Percentiles rank a stretch among this genome's conserved stretches.
Conservation (phyloP, 495 filamentous ascomycete genomes). For the Aspergillus sclerotioniger region DNA sequence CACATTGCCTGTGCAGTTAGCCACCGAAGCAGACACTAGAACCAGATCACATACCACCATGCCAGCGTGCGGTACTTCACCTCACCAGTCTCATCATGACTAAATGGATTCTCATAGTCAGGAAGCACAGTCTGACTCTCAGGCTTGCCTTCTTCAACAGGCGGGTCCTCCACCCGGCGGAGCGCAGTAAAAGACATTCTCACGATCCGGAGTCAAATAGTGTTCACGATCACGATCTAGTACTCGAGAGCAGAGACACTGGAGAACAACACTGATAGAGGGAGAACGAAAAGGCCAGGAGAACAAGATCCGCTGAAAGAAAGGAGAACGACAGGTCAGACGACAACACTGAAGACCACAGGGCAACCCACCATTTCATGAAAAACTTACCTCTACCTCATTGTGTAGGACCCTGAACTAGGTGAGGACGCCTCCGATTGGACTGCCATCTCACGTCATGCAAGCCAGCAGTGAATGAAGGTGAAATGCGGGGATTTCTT, state of each 20-base stretch:
- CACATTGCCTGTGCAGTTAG: slow-evolving; percentile 22
- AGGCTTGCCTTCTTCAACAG: slow-evolving; percentile 16
- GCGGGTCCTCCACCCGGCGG: slow-evolving; percentile 34
- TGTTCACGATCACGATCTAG: background rate
- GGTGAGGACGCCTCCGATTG: too few relatives aligned
- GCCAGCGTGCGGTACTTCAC: slow-evolving; percentile 33
- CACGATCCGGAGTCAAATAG: background rate
- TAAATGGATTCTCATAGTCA: slow-evolving; percentile 21
- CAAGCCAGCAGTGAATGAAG: background rate
- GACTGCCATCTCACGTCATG: too few relatives aligned
- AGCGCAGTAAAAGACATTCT: slow-evolving; percentile 15
- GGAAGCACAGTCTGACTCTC: background rate
- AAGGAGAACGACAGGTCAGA: background rate
- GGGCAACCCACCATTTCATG: too few relatives aligned
- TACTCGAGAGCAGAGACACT: too few relatives aligned
- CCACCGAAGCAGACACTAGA: too few relatives aligned
- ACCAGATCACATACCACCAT: slow-evolving; percentile 32
- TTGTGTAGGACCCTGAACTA: too few relatives aligned
- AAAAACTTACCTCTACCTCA: too few relatives aligned
- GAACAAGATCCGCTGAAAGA: background rate
- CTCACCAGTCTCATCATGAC: slow-evolving; percentile 26
- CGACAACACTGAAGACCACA: background rate
- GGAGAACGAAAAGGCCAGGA: background rate
- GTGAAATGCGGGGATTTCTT: background rate
- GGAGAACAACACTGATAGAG: background rate